These are phyloP conservation scores for Dactylella cylindrospora DNA, from an alignment of 2,329 filamentous ascomycete species.

Conservation along the genomic window DNA sequence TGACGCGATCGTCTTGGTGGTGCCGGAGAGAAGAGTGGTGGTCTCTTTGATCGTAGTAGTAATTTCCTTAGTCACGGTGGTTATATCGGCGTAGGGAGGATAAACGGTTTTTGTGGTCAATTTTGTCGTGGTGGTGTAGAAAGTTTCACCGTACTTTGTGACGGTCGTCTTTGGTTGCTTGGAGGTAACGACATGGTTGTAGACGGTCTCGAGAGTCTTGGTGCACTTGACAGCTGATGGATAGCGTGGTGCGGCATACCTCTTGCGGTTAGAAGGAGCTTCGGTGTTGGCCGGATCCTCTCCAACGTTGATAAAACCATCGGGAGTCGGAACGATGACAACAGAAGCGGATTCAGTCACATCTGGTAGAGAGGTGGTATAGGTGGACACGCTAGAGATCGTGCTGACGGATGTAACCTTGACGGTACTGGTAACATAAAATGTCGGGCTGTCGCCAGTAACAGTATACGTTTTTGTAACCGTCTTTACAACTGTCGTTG, in stretches of 20 bases:
- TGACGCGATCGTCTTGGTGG: slow-evolving; percentile 2
- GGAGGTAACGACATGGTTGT: slow-evolving; percentile 11
- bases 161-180: slow-evolving; percentile 13
- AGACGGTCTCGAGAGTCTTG: slow-evolving; percentile 29
- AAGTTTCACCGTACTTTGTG: slow-evolving; percentile 16
- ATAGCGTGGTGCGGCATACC: slow-evolving; percentile 2
- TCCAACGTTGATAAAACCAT: slow-evolving; percentile 17
- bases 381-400: slow-evolving; percentile 3
- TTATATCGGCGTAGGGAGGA: too few species aligned
- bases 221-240: slow-evolving; percentile 29
- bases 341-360: slow-evolving; percentile 1
- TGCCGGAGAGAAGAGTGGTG: slow-evolving; percentile 3
- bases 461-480: slow-evolving; percentile 23
- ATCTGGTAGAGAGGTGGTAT: neutral
- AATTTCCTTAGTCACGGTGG: slow-evolving; percentile 2
- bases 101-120: slow-evolving; percentile 17
- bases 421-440: slow-evolving; percentile 13
- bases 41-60: slow-evolving; percentile 9
- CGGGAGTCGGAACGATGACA: slow-evolving; percentile 18
- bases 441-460: slow-evolving; percentile 17
- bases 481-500: slow-evolving; percentile 15
- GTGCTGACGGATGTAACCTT: slow-evolving; percentile 19
- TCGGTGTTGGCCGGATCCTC: slow-evolving; percentile 20
- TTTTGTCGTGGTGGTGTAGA: slow-evolving; percentile 15
- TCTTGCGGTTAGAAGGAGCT: neutral